Conservation (phyloP, 1,284 basidiomycete genomes). For the Meripilus lineatus region DNA sequence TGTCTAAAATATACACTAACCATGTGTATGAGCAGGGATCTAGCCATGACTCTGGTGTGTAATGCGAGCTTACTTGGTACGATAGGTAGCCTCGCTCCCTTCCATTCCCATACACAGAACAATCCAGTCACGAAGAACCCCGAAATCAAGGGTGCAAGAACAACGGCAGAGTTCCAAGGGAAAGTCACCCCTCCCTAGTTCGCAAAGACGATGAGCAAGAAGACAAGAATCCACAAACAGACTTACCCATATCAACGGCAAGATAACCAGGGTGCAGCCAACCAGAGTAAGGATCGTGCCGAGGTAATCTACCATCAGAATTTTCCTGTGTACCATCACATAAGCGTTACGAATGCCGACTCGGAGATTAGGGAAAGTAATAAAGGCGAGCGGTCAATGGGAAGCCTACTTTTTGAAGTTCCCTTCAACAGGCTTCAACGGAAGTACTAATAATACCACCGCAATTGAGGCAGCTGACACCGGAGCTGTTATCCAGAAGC, state of each 20-base stretch:
- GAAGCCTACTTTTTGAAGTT: slow-evolving; percentile 39
- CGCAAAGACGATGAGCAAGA: not conserved
- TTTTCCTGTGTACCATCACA: slow-evolving; percentile 44
- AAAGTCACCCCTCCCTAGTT: slow-evolving; percentile 62
- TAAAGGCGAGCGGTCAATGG: not conserved
- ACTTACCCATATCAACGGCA: slow-evolving; percentile 71
- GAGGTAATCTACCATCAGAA: slow-evolving; percentile 65
- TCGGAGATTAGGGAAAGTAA: not conserved
- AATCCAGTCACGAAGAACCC: slow-evolving; percentile 49
- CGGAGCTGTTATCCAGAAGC: slow-evolving; percentile 67
- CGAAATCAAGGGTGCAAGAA: slow-evolving; percentile 56
- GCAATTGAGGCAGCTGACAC: slow-evolving; percentile 46
- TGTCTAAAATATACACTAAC: slow-evolving; percentile 70
- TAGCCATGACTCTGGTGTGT: not conserved
- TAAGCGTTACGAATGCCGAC: not conserved
- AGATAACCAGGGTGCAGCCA: slow-evolving; percentile 58
- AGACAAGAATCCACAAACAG: not conserved
- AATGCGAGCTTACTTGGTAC: slow-evolving; percentile 48
- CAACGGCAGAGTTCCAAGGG: slow-evolving; percentile 60
- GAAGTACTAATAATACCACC: slow-evolving; percentile 57
- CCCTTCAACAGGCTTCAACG: slow-evolving; percentile 61
- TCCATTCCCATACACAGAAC: slow-evolving; percentile 74
- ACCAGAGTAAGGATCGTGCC: slow-evolving; percentile 55
- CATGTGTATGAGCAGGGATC: not conserved
- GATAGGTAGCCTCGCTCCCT: slow-evolving; percentile 61